Percentiles rank a stretch among this genome's conserved stretches.
Conservation (phyloP, 768 basidiomycete species). For the Lactifluus hygrophoroides region DNA sequence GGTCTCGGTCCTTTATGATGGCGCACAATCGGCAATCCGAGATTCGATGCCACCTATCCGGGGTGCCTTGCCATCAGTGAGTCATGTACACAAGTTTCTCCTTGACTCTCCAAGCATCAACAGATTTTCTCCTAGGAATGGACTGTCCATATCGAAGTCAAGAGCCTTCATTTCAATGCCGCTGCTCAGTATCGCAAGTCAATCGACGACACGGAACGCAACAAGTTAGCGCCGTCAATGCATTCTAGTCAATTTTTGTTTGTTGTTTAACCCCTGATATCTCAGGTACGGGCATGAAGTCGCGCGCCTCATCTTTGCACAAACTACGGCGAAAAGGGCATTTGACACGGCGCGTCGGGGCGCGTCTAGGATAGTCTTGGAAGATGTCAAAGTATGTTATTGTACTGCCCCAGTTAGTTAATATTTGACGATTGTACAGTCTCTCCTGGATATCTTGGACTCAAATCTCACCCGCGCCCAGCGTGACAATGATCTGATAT, state of each 20-base stretch:
- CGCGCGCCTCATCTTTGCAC: slow-evolving; percentile 65
- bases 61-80: slow-evolving; percentile 48
- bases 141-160: slow-evolving; percentile 74
- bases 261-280: slow-evolving; percentile 7
- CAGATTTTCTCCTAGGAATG: slow-evolving; percentile 47
- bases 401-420: neutral
- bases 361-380: slow-evolving; percentile 53
- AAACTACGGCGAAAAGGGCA: slow-evolving; percentile 57
- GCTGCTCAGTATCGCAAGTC: slow-evolving; percentile 86
- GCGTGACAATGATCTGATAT: slow-evolving; percentile 93
- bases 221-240: slow-evolving; percentile 39
- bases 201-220: slow-evolving; percentile 76
- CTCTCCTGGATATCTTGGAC: slow-evolving; percentile 62
- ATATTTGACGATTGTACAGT: slow-evolving; percentile 37
- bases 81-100: slow-evolving; percentile 12
- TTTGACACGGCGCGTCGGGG: slow-evolving; percentile 57
- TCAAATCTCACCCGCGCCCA: slow-evolving; percentile 62
- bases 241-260: neutral
- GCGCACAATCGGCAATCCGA: slow-evolving; percentile 14
- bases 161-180: slow-evolving; percentile 77
- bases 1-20: slow-evolving; percentile 19
- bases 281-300: slow-evolving; percentile 83
- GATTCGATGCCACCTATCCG: slow-evolving; percentile 17
- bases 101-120: neutral
- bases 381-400: slow-evolving; percentile 65